Evolutionary conservation across 495 filamentous ascomycete genomes (phyloP), one percentile per base, ranked within the genome.

Genomic region (Penicillium herquei): DNA sequence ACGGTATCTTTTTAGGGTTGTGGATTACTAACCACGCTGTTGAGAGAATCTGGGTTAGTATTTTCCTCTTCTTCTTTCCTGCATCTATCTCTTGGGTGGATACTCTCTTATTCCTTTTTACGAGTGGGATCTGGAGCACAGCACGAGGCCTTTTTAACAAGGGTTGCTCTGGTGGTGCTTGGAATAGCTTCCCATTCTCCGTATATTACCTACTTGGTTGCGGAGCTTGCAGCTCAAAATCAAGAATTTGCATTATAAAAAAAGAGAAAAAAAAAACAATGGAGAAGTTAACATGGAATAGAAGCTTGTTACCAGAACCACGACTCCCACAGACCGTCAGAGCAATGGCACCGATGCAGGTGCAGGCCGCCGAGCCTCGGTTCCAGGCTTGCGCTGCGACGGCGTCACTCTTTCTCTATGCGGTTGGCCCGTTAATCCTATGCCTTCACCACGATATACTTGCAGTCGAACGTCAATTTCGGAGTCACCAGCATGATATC

Each of bases 401-500:
- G 9, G 89, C 87, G 4, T 90, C 89, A 5, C 84, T 92, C 71
- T 89, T 96, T 57, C 81, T 97, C 32, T 96, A 91, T 70, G 83
- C 90, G 37, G 90, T 96, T 68, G 87, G 88, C 16, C 85, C 81
- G 52, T 78, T 82, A 21, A 84, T 97, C 48, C 75, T 94, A 13
- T 92, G 89, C 65, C 80, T 90, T 26, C 90, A 96, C 58, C 91
- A 97, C 71, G 95, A 98, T 69, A 96, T 88, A 10, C 72, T 98
- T 39, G 90, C 89, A 37, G 84, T 97, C 55, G 95, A 98, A 62
- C 82, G 92, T 42, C 81, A 89, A 5, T 98, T 98, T 69, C 84
- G 89, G 14, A 81, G 84, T 51, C 94, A 98, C 72, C 81, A 83
- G 41, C 90, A 96, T 49, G 85, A 92, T 55, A 84, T 98, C 13